These are phyloP conservation scores for Salix caprea DNA, from an alignment of 345 rosid species.

Conservation along the genomic window DNA sequence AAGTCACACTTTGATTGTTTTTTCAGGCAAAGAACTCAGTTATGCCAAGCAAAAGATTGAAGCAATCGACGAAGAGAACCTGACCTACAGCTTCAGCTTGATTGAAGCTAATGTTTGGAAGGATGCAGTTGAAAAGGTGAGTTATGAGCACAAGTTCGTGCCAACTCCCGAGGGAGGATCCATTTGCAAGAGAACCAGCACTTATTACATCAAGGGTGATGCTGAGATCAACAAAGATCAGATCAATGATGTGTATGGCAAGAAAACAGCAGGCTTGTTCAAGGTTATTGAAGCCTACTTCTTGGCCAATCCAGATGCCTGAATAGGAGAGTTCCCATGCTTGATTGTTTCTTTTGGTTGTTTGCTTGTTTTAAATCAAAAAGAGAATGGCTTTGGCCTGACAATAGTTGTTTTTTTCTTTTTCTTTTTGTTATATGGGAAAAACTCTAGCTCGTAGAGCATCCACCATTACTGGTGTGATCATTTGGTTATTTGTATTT, in stretches of 20 bases:
- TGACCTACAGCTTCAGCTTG: background rate
- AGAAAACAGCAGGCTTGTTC: background rate
- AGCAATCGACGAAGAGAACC: background rate
- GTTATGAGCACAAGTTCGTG: background rate
- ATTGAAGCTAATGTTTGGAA: background rate
- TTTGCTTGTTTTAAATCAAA: too few species aligned
- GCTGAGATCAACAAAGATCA: background rate
- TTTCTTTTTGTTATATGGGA: background rate
- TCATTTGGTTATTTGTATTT: background rate
- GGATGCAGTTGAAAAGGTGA: background rate
- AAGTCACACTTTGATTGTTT: too few species aligned
- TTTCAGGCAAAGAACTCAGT: background rate
- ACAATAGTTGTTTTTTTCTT: background rate
- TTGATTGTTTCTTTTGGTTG: too few species aligned
- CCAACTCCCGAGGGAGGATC: background rate
- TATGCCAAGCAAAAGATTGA: background rate
- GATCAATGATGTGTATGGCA: background rate
- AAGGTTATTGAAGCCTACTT: slow-evolving; percentile 3
- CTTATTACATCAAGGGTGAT: background rate
- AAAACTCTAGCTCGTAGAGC: too few species aligned
- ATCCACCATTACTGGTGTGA: background rate
- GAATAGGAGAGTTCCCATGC: background rate
- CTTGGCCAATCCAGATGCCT: background rate
- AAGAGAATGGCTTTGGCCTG: background rate
- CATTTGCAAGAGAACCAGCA: background rate